These are phyloP conservation scores for Aureobasidium sp. DNA, from an alignment of 2,329 filamentous ascomycete species.

Conservation along the genomic window DNA sequence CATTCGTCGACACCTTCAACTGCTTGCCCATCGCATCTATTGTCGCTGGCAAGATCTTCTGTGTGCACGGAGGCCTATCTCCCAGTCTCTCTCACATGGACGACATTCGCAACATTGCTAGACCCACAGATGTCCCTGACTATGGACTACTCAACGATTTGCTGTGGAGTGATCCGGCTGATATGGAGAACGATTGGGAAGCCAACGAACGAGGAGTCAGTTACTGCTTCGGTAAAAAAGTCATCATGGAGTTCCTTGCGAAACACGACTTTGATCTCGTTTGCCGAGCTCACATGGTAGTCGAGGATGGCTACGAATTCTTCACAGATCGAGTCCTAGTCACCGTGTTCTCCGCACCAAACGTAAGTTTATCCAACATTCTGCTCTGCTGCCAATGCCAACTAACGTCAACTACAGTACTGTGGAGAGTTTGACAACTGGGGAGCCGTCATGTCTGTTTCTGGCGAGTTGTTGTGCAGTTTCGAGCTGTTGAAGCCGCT, in stretches of 20 bases:
- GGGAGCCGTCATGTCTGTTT: slow-evolving; percentile 98
- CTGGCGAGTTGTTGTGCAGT: slow-evolving; percentile 84
- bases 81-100: slow-evolving; percentile 95
- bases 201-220: slow-evolving; percentile 94
- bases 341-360: slow-evolving; percentile 95
- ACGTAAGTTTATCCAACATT: slow-evolving; percentile 55
- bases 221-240: slow-evolving; percentile 97
- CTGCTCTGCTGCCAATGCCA: neutral
- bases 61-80: slow-evolving; percentile 89
- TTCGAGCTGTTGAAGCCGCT: slow-evolving; percentile 95
- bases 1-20: slow-evolving; percentile 95
- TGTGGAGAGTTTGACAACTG: slow-evolving; percentile 99
- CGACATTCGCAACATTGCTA: slow-evolving; percentile 90
- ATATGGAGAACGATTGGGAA: slow-evolving; percentile 95
- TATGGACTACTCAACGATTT: slow-evolving; percentile 93
- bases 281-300: slow-evolving; percentile 97
- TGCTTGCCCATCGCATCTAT: slow-evolving; percentile 92
- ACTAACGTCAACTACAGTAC: slow-evolving; percentile 54
- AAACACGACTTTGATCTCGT: slow-evolving; percentile 96
- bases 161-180: slow-evolving; percentile 93
- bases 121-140: slow-evolving; percentile 94
- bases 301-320: slow-evolving; percentile 98
- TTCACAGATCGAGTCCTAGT: slow-evolving; percentile 93
- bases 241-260: slow-evolving; percentile 92
- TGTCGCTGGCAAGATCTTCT: slow-evolving; percentile 95